Base-by-base conservation (phyloP, 2,329 filamentous ascomycete species). In the Monilinia aucupariae region DNA sequence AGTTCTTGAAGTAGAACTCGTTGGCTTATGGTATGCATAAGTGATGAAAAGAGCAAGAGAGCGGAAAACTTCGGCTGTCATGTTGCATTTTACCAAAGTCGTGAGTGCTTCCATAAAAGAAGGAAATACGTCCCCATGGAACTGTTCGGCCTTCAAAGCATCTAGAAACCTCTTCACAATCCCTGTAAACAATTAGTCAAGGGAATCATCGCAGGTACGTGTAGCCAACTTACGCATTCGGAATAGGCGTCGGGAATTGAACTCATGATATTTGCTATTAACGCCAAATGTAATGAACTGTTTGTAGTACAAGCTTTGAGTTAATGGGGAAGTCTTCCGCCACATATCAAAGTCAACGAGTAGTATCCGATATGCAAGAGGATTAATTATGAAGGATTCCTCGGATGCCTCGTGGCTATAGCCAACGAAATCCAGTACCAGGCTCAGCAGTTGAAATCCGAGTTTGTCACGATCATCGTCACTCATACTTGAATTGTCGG, bases 291-390 rank as follows among this genome's bases (percentile, higher is more conserved):
- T 88, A 65, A 88, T 81, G 71, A 97, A 97, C 73, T 99, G 94
- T 65, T 87, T 86, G 76, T 97, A 97, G 76, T 97, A 99, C 30
- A 97, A 80, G 70, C 89, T 87, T 72, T 97, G 91, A 0, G 92
- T 90, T 22, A 86, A 82, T 6, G 85, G 74, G 41, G 90, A 87
- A 27, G 89, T 90, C 75, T 85, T 87, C 67, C 93, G 85, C 94
- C 94, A 99, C 25, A 93, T 89, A 71, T 97, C 93, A 68, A 96
- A 85, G 75, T 99, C 94, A 61, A 97, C 90, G 34, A 99, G 81
- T 22, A 99, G 80, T 41, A 96, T 88, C 52, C 94, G 87, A 75
- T 97, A 99, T 4, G 93, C 94, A 66, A 99, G 81, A 0, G 94
- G 93, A 70, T 99, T 99, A 69, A 96, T 90, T 73, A 99, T 96